Conservation (phyloP, 495 filamentous ascomycete species). For the Polyplosphaeria fusca region DNA sequence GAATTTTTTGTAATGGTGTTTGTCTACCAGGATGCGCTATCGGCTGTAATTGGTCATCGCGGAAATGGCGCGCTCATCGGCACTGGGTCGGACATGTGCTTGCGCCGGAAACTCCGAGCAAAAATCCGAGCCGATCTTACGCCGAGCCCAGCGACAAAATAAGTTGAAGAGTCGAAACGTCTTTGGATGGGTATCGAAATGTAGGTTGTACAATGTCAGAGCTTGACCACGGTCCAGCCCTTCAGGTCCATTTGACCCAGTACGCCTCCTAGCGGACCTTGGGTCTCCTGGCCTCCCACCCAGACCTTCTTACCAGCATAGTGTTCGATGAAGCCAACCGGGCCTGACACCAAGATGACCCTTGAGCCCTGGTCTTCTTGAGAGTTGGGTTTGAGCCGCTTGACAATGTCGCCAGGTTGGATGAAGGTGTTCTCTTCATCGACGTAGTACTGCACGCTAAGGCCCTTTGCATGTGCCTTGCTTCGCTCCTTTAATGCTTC, state of each 20-base stretch:
- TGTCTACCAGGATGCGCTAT: too few relatives aligned
- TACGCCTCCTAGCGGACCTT: constrained; percentile 58
- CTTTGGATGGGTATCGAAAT: too few relatives aligned
- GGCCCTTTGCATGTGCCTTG: constrained; percentile 44
- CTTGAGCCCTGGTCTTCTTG: constrained; percentile 41
- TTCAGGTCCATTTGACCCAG: constrained; percentile 52
- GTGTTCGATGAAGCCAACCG: constrained; percentile 79
- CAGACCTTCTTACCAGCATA: constrained; percentile 76
- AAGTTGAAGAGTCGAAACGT: too few relatives aligned
- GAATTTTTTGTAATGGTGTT: too few relatives aligned
- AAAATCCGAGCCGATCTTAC: too few relatives aligned
- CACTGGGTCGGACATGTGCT: too few relatives aligned
- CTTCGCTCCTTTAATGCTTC: constrained; percentile 53
- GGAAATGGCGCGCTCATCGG: too few relatives aligned
- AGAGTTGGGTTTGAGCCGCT: constrained; percentile 17
- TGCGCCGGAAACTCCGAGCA: too few relatives aligned
- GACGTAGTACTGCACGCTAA: constrained; percentile 69
- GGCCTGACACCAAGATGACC: constrained; percentile 77
- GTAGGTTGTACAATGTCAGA: too few relatives aligned
- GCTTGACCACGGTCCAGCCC: constrained; percentile 61
- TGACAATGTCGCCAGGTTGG: constrained; percentile 47
- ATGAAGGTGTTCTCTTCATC: constrained; percentile 73
- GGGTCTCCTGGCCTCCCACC: constrained; percentile 65
- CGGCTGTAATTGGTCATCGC: too few relatives aligned
- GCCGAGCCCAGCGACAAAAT: too few relatives aligned